A percentile compares a stretch with the other conserved stretches of the same genome.
phyloP scores from a whole-genome alignment of 2,329 filamentous ascomycete species.

The Lasiodiplodia citricola region DNA sequence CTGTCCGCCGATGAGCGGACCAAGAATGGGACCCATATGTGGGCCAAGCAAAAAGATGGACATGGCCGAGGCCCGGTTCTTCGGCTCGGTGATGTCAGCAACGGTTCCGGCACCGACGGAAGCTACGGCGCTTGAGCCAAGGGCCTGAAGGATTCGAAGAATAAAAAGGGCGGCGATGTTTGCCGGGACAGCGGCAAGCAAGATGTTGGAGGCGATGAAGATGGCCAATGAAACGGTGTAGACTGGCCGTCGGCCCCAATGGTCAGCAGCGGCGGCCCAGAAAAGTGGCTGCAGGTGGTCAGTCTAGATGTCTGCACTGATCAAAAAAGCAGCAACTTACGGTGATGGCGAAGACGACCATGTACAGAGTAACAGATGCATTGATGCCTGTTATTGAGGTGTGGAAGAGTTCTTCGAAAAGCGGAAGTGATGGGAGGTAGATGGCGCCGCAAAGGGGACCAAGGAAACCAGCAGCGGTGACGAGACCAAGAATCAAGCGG shows the following conservation, averaged over 20 bases:
- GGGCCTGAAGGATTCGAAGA: slow-evolving; percentile 50
- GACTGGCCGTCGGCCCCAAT: slow-evolving; percentile 47
- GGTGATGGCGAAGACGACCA: slow-evolving; percentile 51
- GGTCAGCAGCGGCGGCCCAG: slow-evolving; percentile 49
- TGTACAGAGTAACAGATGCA: slow-evolving; percentile 53
- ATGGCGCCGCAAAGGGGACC: slow-evolving; percentile 53
- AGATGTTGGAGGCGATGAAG: slow-evolving; percentile 47
- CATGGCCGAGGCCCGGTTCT: slow-evolving; percentile 48
- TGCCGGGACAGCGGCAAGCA: slow-evolving; percentile 47
- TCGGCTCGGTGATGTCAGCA: slow-evolving; percentile 49
- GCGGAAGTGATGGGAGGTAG: slow-evolving; percentile 50
- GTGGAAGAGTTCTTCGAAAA: slow-evolving; percentile 46
- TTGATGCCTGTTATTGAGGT: slow-evolving; percentile 46
- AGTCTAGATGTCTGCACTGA: slow-evolving; percentile 21
- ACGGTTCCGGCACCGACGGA: slow-evolving; percentile 53
- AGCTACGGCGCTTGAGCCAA: slow-evolving; percentile 51
- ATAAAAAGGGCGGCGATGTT: slow-evolving; percentile 47
- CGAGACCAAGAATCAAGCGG: slow-evolving; percentile 46
- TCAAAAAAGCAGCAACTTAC: background rate
- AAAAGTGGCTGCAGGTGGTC: slow-evolving; percentile 41
- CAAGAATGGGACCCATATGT: slow-evolving; percentile 51
- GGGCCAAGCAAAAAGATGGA: slow-evolving; percentile 52
- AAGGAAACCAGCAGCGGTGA: slow-evolving; percentile 51
- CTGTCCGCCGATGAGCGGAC: slow-evolving; percentile 50
- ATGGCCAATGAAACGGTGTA: slow-evolving; percentile 49